Evolutionary conservation across 2,329 filamentous ascomycete genomes (phyloP).

Genomic region (Aspergillus intermedius): DNA sequence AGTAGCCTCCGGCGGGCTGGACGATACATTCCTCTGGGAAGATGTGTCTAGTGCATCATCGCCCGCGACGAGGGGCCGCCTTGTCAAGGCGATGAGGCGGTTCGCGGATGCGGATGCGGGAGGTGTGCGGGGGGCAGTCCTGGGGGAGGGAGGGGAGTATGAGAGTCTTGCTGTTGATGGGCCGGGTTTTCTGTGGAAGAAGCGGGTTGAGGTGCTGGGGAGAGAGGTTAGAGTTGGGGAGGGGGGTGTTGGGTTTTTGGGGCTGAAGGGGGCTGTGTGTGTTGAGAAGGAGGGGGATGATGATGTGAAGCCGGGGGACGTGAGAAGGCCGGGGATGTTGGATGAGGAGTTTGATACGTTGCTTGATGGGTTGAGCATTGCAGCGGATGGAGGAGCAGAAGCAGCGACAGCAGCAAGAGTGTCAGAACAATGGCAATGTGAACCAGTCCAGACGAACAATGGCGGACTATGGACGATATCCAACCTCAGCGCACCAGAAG

Average conservation of each 20-base stretch:
- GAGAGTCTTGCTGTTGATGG: slow-evolving; percentile 87
- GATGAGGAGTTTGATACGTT: slow-evolving; percentile 55
- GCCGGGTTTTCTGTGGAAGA: slow-evolving; percentile 65
- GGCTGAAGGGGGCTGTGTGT: slow-evolving; percentile 53
- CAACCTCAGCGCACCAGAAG: slow-evolving; percentile 34
- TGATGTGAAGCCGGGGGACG: slow-evolving; percentile 15
- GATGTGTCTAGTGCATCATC: slow-evolving; percentile 56
- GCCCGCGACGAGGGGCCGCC: slow-evolving; percentile 33
- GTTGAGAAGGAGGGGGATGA: slow-evolving; percentile 36
- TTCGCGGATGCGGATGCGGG: slow-evolving; percentile 50
- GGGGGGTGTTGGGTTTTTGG: slow-evolving; percentile 70
- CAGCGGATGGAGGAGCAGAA: neutral
- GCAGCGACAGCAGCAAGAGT: neutral
- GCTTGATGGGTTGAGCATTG: slow-evolving; percentile 19
- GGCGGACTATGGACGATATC: slow-evolving; percentile 28
- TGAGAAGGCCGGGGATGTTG: slow-evolving; percentile 56
- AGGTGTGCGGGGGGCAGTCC: slow-evolving; percentile 59
- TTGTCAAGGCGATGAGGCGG: slow-evolving; percentile 46
- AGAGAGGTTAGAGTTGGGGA: slow-evolving; percentile 56
- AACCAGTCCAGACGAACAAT: slow-evolving; percentile 15
- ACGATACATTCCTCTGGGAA: slow-evolving; percentile 72
- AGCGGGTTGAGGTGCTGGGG: slow-evolving; percentile 57
- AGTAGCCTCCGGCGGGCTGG: slow-evolving; percentile 82
- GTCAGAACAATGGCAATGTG: slow-evolving; percentile 6
- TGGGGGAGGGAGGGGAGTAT: slow-evolving; percentile 94